Conservation (phyloP, 2,329 filamentous ascomycete genomes). For the Byssochlamys sp. region DNA sequence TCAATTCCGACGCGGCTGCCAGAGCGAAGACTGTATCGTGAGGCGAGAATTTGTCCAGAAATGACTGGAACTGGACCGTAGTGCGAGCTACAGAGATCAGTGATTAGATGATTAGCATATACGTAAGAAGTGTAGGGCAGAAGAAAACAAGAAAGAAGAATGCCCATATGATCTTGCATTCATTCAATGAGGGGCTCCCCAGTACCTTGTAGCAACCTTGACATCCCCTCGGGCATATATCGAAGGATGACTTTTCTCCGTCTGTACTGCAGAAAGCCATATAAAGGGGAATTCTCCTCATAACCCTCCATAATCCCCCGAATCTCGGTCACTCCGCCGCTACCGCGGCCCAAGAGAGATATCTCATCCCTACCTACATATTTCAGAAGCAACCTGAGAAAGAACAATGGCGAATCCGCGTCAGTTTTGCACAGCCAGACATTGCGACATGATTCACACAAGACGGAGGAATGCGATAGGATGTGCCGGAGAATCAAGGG, state of each 20-base stretch:
- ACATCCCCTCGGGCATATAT: slow-evolving; percentile 83
- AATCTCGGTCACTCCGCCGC: slow-evolving; percentile 73
- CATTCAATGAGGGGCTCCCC: slow-evolving; percentile 16
- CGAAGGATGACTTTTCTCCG: slow-evolving; percentile 85
- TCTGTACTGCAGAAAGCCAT: slow-evolving; percentile 82
- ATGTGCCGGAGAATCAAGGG: neutral
- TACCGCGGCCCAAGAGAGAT: slow-evolving; percentile 65
- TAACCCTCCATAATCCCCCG: slow-evolving; percentile 68
- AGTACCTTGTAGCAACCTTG: slow-evolving; percentile 79
- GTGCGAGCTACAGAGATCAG: slow-evolving; percentile 57
- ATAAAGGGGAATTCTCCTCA: slow-evolving; percentile 76
- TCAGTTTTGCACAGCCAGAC: slow-evolving; percentile 5
- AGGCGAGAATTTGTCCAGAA: slow-evolving; percentile 62
- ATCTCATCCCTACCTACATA: slow-evolving; percentile 84
- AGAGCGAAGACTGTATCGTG: slow-evolving; percentile 80
- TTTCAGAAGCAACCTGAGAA: slow-evolving; percentile 77
- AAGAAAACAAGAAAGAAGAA: neutral
- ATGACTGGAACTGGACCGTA: slow-evolving; percentile 56
- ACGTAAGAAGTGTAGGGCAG: neutral
- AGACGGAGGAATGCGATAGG: slow-evolving; percentile 2
- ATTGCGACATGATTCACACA: slow-evolving; percentile 1
- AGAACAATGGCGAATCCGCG: slow-evolving; percentile 5
- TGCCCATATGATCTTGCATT: neutral
- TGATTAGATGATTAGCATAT: neutral
- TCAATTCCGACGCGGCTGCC: slow-evolving; percentile 63